Evolutionary conservation across 768 basidiomycete genomes (phyloP), one percentile per base, ranked within the genome.

Genomic region (Amanita exitialis): DNA sequence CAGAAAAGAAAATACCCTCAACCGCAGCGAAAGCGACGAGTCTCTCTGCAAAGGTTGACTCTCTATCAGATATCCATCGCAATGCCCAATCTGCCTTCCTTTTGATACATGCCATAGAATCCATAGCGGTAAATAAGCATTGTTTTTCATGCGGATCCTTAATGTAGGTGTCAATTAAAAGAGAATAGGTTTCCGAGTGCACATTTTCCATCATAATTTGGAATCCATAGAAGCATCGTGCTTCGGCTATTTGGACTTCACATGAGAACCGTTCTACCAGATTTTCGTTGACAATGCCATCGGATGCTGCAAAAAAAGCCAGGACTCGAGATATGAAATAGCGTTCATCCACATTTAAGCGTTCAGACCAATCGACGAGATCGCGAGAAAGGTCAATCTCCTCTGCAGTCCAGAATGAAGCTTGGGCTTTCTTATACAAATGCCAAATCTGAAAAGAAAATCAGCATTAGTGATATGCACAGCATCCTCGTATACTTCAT

Each of bases 181-280:
- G 82, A 0, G 95, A 98, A 69, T 98, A 97, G 0, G 95, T 95
- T 64, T 98, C 94, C 3, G 93, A 94, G 67, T 98, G 94, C 45
- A 97, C 83, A 63, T 98, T 98, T 61, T 98, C 94, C 84, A 96
- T 97, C 94, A 96, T 96, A 61, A 97, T 92, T 63, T 98, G 94
- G 72, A 96, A 97, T 10, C 94, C 94, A 61, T 97, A 98, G 70
- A 98, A 98, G 64, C 90, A 96, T 4, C 94, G 86, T 4, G 92
- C 94, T 64, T 98, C 94, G 4, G 94, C 90, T 2, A 74, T 79
- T 62, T 98, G 95, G 1, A 98, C 90, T 65, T 98, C 95, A 52
- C 82, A 83, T 6, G 89, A 92, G 68, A 98, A 97, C 4, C 93
- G 87, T 64, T 96, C 93, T 44, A 97, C 75, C 0, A 98, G 76